These are phyloP conservation scores for Candida ortonii DNA, from an alignment of 805 yeast species.

Conservation along the genomic window DNA sequence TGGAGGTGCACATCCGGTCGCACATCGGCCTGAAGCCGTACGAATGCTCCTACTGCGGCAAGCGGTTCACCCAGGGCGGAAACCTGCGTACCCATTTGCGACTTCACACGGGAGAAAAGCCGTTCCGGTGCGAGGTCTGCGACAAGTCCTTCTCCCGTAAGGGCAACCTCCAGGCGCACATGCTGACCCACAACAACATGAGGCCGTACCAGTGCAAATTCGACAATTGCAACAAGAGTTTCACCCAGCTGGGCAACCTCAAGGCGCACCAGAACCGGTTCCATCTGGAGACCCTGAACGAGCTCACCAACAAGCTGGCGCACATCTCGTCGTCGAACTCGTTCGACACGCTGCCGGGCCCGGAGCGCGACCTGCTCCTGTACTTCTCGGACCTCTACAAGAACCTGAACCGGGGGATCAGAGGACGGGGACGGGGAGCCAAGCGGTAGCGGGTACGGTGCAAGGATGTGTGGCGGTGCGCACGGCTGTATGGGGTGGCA, in stretches of 20 bases:
- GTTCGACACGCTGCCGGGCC: constrained; percentile 47
- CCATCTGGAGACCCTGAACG: constrained; percentile 68
- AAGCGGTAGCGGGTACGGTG: too few species aligned
- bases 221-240: constrained; percentile 78
- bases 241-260: constrained; percentile 89
- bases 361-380: constrained; percentile 65
- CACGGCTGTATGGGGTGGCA: too few species aligned
- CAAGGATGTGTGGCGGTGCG: too few species aligned
- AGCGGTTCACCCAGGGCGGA: constrained; percentile 87
- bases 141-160: constrained; percentile 78
- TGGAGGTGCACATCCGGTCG: constrained; percentile 84
- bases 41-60: constrained; percentile 73
- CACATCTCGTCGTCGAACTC: constrained; percentile 50
- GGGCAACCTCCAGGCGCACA: constrained; percentile 89
- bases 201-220: constrained; percentile 79
- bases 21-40: constrained; percentile 87
- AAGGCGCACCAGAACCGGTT: constrained; percentile 93
- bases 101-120: constrained; percentile 90
- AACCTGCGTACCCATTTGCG: constrained; percentile 82
- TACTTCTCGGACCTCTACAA: constrained; percentile 83
- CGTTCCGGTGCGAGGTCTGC: constrained; percentile 77
- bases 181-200: constrained; percentile 72
- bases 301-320: constrained; percentile 64
- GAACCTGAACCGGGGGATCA: constrained; percentile 86
- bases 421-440: constrained; percentile 72